Evolutionary conservation across 2,329 filamentous ascomycete species (phyloP).

Genomic region (Ophiostoma populinum): DNA sequence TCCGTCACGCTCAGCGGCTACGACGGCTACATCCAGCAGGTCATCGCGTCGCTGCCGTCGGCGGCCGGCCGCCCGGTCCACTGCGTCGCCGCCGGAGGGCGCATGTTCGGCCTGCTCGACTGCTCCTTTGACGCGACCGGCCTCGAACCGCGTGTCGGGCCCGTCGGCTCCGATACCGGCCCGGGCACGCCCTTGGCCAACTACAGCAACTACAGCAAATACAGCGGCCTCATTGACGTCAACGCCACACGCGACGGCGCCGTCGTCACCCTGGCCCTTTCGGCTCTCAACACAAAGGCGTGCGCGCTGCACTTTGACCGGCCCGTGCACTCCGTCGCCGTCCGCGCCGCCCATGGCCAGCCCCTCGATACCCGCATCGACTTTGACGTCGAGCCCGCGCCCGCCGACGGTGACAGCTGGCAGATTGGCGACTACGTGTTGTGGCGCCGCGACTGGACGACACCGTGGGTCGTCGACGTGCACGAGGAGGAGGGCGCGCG

Average conservation of each 20-base stretch:
- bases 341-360: slow-evolving; percentile 40
- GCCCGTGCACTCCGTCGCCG: slow-evolving; percentile 46
- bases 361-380: slow-evolving; percentile 48
- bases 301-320: slow-evolving; percentile 58
- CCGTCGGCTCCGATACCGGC: slow-evolving; percentile 37
- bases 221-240: slow-evolving; percentile 46
- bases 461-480: slow-evolving; percentile 59
- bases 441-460: slow-evolving; percentile 68
- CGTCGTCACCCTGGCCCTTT: slow-evolving; percentile 39
- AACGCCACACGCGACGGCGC: slow-evolving; percentile 29
- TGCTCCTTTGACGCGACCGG: slow-evolving; percentile 53
- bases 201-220: slow-evolving; percentile 26
- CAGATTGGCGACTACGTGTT: slow-evolving; percentile 48
- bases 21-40: slow-evolving; percentile 45
- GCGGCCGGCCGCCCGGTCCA: slow-evolving; percentile 42
- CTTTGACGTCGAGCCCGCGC: slow-evolving; percentile 25
- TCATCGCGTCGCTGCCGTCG: slow-evolving; percentile 54
- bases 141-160: slow-evolving; percentile 16
- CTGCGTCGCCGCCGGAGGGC: slow-evolving; percentile 26
- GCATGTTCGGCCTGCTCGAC: slow-evolving; percentile 34
- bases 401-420: slow-evolving; percentile 36
- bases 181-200: slow-evolving; percentile 50
- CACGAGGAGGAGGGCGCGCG: slow-evolving; percentile 33
- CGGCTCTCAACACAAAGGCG: slow-evolving; percentile 57
- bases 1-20: slow-evolving; percentile 52